Evolutionary conservation across 2,329 filamentous ascomycete species (phyloP).

Genomic region (Botrytis deweyae): DNA sequence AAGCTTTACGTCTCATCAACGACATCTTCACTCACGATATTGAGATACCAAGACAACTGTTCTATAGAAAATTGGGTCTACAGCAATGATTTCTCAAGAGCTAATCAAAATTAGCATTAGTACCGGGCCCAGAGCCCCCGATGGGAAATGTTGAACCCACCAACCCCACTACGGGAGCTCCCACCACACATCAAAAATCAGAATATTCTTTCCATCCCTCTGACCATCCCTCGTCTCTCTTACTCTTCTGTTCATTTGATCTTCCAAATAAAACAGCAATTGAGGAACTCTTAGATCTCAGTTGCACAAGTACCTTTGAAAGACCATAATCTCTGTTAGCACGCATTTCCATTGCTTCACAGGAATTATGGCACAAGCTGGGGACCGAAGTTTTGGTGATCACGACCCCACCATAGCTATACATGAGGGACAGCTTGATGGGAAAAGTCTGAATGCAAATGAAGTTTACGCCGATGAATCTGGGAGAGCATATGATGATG

Average conservation of each 20-base stretch:
- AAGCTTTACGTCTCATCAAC: not conserved
- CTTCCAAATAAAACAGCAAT: conserved; percentile 2
- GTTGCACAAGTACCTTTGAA: not conserved
- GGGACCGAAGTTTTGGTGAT: conserved; percentile 25
- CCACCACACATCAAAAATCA: not conserved
- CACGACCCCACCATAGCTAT: conserved; percentile 19
- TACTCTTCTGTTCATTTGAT: not conserved
- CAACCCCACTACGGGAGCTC: conserved; percentile 13
- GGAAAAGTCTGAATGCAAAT: conserved; percentile 17
- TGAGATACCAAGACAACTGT: not conserved
- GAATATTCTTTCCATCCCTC: conserved; percentile 1
- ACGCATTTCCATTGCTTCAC: conserved; percentile 38
- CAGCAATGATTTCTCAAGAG: not conserved
- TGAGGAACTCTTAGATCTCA: conserved; percentile 6
- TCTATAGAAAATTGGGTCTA: conserved; percentile 11
- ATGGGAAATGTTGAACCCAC: conserved; percentile 14
- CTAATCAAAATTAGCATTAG: conserved; percentile 20
- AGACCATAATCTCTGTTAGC: conserved; percentile 30
- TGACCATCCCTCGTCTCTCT: not conserved
- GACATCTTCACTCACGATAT: not conserved
- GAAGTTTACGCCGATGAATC: conserved; percentile 17
- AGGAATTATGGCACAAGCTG: conserved; percentile 35
- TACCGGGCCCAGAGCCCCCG: not conserved
- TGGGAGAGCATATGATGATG: conserved; percentile 24
- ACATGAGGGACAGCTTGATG: conserved; percentile 6